Percentiles rank a stretch among this genome's conserved stretches.
phyloP scores from a whole-genome alignment of 2,329 filamentous ascomycete genomes.

The Penicillium aurantiogriseum region DNA sequence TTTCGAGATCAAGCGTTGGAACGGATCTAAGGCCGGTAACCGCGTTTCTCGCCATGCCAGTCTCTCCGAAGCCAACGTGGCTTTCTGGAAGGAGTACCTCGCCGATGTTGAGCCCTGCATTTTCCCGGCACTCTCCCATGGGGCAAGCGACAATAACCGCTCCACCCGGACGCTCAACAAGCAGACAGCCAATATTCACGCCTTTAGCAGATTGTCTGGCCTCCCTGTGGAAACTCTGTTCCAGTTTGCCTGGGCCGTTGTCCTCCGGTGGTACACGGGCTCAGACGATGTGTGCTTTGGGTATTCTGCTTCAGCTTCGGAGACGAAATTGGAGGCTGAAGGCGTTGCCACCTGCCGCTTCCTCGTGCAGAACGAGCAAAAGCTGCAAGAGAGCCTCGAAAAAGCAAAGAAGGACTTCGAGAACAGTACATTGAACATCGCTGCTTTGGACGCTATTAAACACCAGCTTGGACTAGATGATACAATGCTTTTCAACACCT shows the following conservation, averaged over 20 bases:
- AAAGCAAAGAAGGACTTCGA: conserved; percentile 22
- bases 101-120: conserved; percentile 47
- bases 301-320: conserved; percentile 39
- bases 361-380: conserved; percentile 25
- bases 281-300: conserved; percentile 49
- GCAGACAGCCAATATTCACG: conserved; percentile 23
- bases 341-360: conserved; percentile 25
- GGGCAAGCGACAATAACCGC: conserved; percentile 2
- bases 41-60: conserved; percentile 8
- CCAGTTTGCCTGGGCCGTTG: conserved; percentile 47
- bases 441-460: conserved; percentile 26
- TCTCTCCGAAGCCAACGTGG: conserved; percentile 32
- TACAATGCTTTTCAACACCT: conserved; percentile 32
- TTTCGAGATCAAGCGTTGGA: conserved; percentile 23
- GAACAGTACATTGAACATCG: conserved; percentile 19
- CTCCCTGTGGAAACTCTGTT: conserved; percentile 30
- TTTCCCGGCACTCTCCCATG: conserved; percentile 39
- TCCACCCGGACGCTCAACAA: conserved; percentile 21
- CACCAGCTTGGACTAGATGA: conserved; percentile 28
- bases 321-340: conserved; percentile 31
- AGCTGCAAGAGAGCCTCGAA: conserved; percentile 23
- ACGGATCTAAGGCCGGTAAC: conserved; percentile 14
- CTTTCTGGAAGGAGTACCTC: conserved; percentile 49
- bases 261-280: conserved; percentile 45
- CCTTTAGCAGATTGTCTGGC: conserved; percentile 22